A percentile compares a stretch with the other conserved stretches of the same genome.
Evolutionary conservation across 2,329 filamentous ascomycete genomes (phyloP).

Genomic region (Salinomyces thailandicus): DNA sequence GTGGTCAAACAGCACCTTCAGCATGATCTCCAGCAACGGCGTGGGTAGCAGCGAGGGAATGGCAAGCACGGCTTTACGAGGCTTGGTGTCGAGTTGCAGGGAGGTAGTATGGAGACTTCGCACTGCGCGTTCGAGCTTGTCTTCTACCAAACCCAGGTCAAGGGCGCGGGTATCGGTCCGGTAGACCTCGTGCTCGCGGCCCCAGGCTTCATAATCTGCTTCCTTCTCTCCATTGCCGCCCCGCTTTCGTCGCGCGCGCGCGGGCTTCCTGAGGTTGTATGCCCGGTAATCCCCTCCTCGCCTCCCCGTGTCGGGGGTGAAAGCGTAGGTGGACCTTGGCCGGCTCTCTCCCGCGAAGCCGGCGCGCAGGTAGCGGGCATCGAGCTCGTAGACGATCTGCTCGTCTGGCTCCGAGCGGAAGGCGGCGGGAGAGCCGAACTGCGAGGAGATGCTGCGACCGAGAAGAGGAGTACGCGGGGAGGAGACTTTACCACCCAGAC

Average conservation of each 20-base stretch:
- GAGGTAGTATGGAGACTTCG: conserved; percentile 74
- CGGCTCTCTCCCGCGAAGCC: conserved; percentile 77
- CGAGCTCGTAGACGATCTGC: conserved; percentile 70
- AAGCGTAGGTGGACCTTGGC: conserved; percentile 60
- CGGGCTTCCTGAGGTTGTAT: conserved; percentile 11
- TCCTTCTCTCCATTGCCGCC: conserved; percentile 28
- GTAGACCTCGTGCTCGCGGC: conserved; percentile 63
- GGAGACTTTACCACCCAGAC: too few species aligned
- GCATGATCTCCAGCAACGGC: conserved; percentile 61
- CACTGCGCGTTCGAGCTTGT: conserved; percentile 75
- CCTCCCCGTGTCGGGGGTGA: conserved; percentile 64
- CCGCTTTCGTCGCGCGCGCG: background rate
- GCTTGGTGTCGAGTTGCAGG: conserved; percentile 58
- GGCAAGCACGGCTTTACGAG: conserved; percentile 59
- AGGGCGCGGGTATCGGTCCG: conserved; percentile 59
- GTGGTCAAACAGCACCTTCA: conserved; percentile 73
- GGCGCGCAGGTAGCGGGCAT: conserved; percentile 64
- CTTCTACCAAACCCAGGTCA: conserved; percentile 70
- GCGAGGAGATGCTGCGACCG: conserved; percentile 49
- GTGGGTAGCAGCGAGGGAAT: conserved; percentile 69
- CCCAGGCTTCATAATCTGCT: conserved; percentile 49
- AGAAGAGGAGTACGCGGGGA: conserved; percentile 47
- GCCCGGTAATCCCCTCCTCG: conserved; percentile 71
- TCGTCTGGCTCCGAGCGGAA: conserved; percentile 67
- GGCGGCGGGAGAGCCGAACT: conserved; percentile 47